A percentile compares a stretch with the other conserved stretches of the same genome.
phyloP scores from a whole-genome alignment of 352 stramenopile species.

The Achlya hypogyna region DNA sequence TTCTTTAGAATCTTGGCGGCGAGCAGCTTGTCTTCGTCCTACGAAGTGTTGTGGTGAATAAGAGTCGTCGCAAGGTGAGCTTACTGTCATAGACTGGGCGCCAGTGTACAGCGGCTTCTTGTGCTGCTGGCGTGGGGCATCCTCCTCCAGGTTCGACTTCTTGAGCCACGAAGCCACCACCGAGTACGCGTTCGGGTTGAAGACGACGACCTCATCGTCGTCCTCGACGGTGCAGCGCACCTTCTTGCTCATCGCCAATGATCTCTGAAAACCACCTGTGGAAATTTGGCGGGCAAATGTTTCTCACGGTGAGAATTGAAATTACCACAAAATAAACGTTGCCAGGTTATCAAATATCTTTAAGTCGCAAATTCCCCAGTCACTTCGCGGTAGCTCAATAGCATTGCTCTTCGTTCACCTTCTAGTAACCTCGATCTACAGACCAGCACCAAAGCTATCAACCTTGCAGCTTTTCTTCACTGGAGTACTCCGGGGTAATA shows the following conservation, averaged over 20 bases:
- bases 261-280: neutral
- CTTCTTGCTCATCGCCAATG: conserved; percentile 7
- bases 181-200: conserved; percentile 14
- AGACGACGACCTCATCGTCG: conserved; percentile 17
- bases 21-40: conserved; percentile 21
- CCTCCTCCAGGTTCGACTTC: neutral
- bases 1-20: conserved; percentile 20
- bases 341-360: too few species aligned
- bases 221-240: neutral
- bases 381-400: too few species aligned
- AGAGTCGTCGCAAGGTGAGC: neutral
- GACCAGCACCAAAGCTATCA: too few species aligned
- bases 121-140: neutral
- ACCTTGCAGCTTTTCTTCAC: too few species aligned
- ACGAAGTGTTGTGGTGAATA: neutral
- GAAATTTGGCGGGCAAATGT: neutral
- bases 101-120: conserved; percentile 16
- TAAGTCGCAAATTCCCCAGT: too few species aligned
- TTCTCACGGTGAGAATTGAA: neutral
- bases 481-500: too few species aligned
- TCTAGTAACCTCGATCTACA: too few species aligned
- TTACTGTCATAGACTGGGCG: neutral
- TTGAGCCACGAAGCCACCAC: conserved; percentile 17
- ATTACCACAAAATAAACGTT: neutral
- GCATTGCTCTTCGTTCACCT: too few species aligned